These are phyloP conservation scores for Aspergillus sp. DNA, from an alignment of 2,329 filamentous ascomycete species.

Conservation along the genomic window DNA sequence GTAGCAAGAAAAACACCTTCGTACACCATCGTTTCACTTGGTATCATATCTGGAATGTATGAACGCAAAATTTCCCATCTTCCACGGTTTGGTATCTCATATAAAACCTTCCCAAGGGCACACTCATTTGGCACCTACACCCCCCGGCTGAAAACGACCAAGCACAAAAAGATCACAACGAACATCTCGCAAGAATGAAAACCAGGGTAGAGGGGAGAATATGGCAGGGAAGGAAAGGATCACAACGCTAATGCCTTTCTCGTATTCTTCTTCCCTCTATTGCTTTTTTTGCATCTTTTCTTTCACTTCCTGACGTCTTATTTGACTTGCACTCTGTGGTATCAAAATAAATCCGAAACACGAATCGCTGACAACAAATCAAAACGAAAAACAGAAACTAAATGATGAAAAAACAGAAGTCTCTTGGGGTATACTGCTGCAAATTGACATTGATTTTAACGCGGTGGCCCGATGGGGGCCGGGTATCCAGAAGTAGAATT, in stretches of 20 bases:
- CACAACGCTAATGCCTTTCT: neutral
- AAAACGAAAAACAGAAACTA: conserved; percentile 46
- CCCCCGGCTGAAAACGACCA: neutral
- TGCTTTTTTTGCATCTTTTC: conserved; percentile 12
- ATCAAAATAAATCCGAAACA: conserved; percentile 31
- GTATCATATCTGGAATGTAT: conserved; percentile 29
- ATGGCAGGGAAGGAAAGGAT: neutral
- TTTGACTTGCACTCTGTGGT: conserved; percentile 29
- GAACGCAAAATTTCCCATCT: conserved; percentile 9
- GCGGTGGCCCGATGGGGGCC: conserved; percentile 85
- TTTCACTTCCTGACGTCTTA: conserved; percentile 12
- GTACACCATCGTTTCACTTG: conserved; percentile 32
- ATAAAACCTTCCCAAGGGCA: neutral
- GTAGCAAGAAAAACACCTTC: conserved; percentile 20
- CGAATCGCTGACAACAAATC: conserved; percentile 35
- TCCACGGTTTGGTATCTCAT: conserved; percentile 11
- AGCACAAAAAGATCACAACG: neutral
- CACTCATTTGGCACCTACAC: neutral
- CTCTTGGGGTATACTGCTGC: conserved; percentile 49
- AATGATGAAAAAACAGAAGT: conserved; percentile 34
- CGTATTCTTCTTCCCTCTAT: conserved; percentile 6
- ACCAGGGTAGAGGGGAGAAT: conserved; percentile 2
- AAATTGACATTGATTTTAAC: conserved; percentile 63
- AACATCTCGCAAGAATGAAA: neutral
- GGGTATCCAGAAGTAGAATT: conserved; percentile 98